Evolutionary conservation across 2,329 filamentous ascomycete genomes (phyloP), one percentile per base, ranked within the genome.

Genomic region (Xylaria sp.): DNA sequence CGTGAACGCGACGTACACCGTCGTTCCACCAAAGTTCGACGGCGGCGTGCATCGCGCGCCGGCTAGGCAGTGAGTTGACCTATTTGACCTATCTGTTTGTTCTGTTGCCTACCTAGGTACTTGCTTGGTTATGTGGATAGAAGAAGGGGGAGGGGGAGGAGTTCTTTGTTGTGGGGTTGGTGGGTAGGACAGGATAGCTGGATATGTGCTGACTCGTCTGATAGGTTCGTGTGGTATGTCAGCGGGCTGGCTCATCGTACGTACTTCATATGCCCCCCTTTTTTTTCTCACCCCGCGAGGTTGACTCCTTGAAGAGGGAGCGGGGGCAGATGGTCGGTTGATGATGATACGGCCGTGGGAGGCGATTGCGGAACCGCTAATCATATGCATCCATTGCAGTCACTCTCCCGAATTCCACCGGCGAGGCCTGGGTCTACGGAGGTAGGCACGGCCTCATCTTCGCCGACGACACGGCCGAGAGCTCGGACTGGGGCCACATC

Each of bases 21-120:
- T 77, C 2, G 46, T 77, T 5, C 74, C 74, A 2, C 62, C 69
- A 1, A 48, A 62, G 0, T 76, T 71, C 40, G 67, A 76, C 44
- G 73, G 72, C 2, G 76, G 74, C 1, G 55, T 69, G 42, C 76
- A 78, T 49, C 73, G 72, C 57, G 74, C 76, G 2, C 76, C 77
- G 16, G 56, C 61, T 2, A 64, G 67, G 17, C 76, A 78, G 75
- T 77, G 63, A 50, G 73, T 66, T 34, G 29, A 13, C n/a, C n/a
- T n/a, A n/a, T 24, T 38, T 42, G 17, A 11, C n/a, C 13, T 1
- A 24, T 24, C 45, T 39, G 40, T 11, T n/a, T n/a, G n/a, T 56
- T 39, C 19, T 26, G 18, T 44, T n/a, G n/a, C n/a, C n/a, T n/a
- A n/a, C n/a, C n/a, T n/a, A n/a, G n/a, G n/a, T n/a, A n/a, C n/a